Conservation (phyloP, 2,329 filamentous ascomycete genomes). For the Fonsecaea erecta region DNA sequence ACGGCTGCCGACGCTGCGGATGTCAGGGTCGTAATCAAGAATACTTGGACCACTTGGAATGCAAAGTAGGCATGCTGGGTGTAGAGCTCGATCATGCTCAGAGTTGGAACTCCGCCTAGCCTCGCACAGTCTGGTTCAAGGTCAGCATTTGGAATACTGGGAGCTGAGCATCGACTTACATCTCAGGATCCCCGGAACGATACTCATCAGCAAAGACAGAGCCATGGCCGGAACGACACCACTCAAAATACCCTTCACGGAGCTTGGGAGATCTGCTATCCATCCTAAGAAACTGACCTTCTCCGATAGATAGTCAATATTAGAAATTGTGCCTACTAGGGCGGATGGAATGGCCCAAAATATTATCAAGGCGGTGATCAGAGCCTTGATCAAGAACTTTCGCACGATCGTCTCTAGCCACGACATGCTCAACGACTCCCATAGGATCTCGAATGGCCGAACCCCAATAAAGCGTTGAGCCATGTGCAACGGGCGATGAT, state of each 20-base stretch:
- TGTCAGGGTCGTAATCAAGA: constrained; percentile 83
- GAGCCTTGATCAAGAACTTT: constrained; percentile 68
- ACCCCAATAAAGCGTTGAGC: constrained; percentile 84
- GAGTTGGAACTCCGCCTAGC: constrained; percentile 77
- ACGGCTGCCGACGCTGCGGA: constrained; percentile 71
- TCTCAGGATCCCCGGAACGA: constrained; percentile 82
- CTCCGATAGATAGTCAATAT: constrained; percentile 70
- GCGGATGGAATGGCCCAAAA: constrained; percentile 83
- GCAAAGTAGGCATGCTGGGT: constrained; percentile 87
- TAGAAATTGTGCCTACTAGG: constrained; percentile 81
- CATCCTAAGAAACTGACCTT: constrained; percentile 67
- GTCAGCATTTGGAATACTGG: constrained; percentile 27
- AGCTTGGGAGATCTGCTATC: constrained; percentile 70
- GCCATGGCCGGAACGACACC: constrained; percentile 81
- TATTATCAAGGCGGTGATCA: constrained; percentile 77
- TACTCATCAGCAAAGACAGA: constrained; percentile 80
- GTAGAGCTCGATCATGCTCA: constrained; percentile 80
- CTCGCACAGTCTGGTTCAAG: constrained; percentile 60
- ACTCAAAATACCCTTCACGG: constrained; percentile 76
- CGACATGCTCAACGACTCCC: constrained; percentile 77
- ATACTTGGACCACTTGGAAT: constrained; percentile 78
- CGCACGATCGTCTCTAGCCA: constrained; percentile 61
- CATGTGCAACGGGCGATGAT: constrained; percentile 86
- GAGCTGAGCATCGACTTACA: constrained; percentile 57
- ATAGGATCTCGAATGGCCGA: constrained; percentile 80